Percentiles rank a stretch among this genome's conserved stretches.
phyloP scores from a whole-genome alignment of 257 asterid genomes.

The Solanum pinnatisectum region DNA sequence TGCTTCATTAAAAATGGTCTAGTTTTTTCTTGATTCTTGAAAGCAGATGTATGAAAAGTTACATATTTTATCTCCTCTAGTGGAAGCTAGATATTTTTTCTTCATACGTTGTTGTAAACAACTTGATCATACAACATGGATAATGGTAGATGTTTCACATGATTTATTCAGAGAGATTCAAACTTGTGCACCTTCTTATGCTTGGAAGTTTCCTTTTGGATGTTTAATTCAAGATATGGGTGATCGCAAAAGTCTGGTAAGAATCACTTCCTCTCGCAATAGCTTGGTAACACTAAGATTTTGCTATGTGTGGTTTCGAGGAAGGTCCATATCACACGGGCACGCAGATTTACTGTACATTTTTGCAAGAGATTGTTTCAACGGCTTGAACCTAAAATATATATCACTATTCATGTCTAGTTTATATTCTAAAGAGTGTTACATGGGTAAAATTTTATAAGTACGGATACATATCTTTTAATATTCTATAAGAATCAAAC shows the following conservation, averaged over 20 bases:
- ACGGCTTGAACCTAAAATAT: neutral
- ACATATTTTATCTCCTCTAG: conserved; percentile 64
- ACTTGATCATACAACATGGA: conserved; percentile 43
- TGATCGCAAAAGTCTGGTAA: conserved; percentile 45
- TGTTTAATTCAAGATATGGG: conserved; percentile 49
- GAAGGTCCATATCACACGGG: neutral
- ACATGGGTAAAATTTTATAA: neutral
- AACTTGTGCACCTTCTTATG: conserved; percentile 26
- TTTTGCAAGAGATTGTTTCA: neutral
- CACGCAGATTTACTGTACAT: neutral
- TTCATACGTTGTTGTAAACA: conserved; percentile 46
- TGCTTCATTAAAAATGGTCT: neutral
- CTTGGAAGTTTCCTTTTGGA: conserved; percentile 72
- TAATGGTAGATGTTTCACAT: conserved; percentile 45
- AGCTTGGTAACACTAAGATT: neutral
- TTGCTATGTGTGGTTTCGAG: neutral
- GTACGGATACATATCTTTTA: neutral
- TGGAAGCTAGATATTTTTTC: conserved; percentile 56
- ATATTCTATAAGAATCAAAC: neutral
- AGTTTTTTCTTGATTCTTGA: neutral
- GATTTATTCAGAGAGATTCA: conserved; percentile 29
- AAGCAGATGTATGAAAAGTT: neutral
- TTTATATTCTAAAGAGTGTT: neutral
- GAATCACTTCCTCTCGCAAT: neutral
- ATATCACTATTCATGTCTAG: neutral